Percentiles rank a stretch among this genome's conserved stretches.
Conservation (phyloP, 306 rosid species). For the Astragalus glycyphyllos region DNA sequence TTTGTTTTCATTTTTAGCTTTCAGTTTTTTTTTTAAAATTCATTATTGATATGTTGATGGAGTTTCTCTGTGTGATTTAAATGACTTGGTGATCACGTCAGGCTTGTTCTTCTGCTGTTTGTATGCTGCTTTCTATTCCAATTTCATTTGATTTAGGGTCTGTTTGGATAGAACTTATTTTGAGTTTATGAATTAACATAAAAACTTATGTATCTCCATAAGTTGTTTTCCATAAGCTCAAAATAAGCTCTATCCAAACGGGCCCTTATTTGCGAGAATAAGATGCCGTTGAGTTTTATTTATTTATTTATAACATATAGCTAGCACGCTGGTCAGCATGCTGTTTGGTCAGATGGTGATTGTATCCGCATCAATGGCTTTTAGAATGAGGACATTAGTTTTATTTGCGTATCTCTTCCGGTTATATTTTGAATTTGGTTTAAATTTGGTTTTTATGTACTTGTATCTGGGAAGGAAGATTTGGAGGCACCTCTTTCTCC, state of each 20-base stretch:
- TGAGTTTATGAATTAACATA: no score
- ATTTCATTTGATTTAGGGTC: slow-evolving; percentile 9
- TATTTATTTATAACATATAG: neutral
- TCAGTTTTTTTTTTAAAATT: neutral
- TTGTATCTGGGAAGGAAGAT: slow-evolving; percentile 90
- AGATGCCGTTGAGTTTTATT: neutral
- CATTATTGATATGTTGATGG: neutral
- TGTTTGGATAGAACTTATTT: no score
- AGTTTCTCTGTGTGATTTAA: slow-evolving; percentile 4
- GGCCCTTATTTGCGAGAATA: no score
- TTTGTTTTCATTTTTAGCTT: slow-evolving; percentile 24
- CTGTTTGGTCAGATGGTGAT: slow-evolving; percentile 10
- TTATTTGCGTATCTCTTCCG: slow-evolving; percentile 10
- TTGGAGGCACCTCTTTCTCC: slow-evolving; percentile 79
- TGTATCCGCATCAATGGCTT: neutral
- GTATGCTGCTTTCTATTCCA: neutral
- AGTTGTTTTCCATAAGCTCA: no score
- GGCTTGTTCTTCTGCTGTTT: neutral
- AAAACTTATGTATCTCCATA: no score
- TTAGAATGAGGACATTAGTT: slow-evolving; percentile 1
- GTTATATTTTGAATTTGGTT: slow-evolving; percentile 22
- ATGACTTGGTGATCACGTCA: neutral
- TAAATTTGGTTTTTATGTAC: slow-evolving; percentile 61
- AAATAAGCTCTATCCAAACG: no score
- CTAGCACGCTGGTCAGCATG: slow-evolving; percentile 19